A percentile compares a stretch with the other conserved stretches of the same genome.
Conservation (phyloP, 148 eudicot species). For the Nyssa sinensis region DNA sequence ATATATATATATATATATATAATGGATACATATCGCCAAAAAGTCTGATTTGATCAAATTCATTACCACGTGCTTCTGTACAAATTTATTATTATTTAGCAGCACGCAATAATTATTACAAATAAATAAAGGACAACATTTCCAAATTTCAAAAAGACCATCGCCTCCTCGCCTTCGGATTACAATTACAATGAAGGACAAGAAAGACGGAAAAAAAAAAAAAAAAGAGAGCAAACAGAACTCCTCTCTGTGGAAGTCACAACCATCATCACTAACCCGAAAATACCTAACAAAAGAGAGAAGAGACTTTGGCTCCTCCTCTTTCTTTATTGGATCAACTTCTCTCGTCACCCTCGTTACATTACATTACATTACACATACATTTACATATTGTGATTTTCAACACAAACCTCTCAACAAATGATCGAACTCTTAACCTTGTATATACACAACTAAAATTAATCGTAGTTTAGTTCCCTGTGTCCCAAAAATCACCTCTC, state of each 20-base stretch:
- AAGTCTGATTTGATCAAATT: not conserved
- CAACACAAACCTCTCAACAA: constrained; percentile 3
- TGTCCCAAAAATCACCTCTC: not conserved
- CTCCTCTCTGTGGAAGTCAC: not conserved
- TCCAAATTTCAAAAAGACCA: not conserved
- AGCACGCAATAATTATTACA: constrained; percentile 6
- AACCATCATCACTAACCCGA: not conserved
- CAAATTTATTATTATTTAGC: not conserved
- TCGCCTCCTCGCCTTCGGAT: constrained; percentile 11
- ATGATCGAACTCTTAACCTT: constrained; percentile 8
- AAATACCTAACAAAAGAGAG: constrained; percentile 12
- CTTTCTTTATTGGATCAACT: constrained; percentile 10
- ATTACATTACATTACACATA: constrained; percentile 14
- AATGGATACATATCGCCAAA: not conserved
- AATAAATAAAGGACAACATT: not conserved
- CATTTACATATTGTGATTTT: constrained; percentile 12
- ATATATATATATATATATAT: not conserved
- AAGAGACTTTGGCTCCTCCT: not conserved
- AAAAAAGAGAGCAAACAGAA: not conserved
- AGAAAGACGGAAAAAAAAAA: not conserved
- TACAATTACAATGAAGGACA: constrained; percentile 27
- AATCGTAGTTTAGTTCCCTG: not conserved
- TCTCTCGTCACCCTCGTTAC: constrained; percentile 12
- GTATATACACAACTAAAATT: constrained; percentile 18
- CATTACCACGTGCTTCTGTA: not conserved